These are phyloP conservation scores for Lunasporangiospora selenospora DNA, from an alignment of 192 early-diverging fungal genomes.

Conservation along the genomic window DNA sequence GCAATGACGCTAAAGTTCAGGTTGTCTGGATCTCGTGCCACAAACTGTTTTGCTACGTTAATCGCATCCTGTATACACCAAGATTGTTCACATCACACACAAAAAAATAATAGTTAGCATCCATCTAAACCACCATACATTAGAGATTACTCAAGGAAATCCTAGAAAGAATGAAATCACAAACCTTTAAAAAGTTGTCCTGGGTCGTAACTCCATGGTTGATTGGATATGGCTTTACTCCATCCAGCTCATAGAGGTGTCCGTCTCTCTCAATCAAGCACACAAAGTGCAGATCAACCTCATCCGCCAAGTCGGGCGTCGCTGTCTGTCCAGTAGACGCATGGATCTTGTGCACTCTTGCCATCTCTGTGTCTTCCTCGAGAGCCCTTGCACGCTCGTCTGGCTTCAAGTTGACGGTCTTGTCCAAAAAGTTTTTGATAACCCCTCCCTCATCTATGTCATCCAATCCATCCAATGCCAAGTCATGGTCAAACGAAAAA, in stretches of 20 bases:
- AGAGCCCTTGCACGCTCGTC: conserved; percentile 76
- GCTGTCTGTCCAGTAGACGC: conserved; percentile 73
- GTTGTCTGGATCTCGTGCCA: conserved; percentile 70
- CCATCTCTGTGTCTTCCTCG: conserved; percentile 66
- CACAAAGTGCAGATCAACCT: conserved; percentile 86
- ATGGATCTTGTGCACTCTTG: conserved; percentile 58
- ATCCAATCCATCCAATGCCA: too few relatives aligned
- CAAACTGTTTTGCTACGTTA: conserved; percentile 68
- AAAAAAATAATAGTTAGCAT: neutral
- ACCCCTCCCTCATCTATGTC: conserved; percentile 59
- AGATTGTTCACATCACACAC: too few relatives aligned
- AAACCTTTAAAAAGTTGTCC: conserved; percentile 59
- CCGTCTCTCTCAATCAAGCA: conserved; percentile 84
- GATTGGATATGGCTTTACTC: conserved; percentile 80
- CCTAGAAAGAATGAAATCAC: neutral
- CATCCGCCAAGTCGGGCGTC: conserved; percentile 74
- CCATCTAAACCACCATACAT: neutral
- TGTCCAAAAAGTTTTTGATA: conserved; percentile 71
- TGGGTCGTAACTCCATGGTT: conserved; percentile 76
- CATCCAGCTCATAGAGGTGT: conserved; percentile 89
- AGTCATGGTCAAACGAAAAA: neutral
- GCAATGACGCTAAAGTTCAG: conserved; percentile 71
- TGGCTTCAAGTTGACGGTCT: conserved; percentile 66
- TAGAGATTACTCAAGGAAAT: neutral
- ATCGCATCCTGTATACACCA: conserved; percentile 58